A percentile compares a stretch with the other conserved stretches of the same genome.
Evolutionary conservation across 345 rosid genomes (phyloP).

Genomic region (Gossypium anomalum): DNA sequence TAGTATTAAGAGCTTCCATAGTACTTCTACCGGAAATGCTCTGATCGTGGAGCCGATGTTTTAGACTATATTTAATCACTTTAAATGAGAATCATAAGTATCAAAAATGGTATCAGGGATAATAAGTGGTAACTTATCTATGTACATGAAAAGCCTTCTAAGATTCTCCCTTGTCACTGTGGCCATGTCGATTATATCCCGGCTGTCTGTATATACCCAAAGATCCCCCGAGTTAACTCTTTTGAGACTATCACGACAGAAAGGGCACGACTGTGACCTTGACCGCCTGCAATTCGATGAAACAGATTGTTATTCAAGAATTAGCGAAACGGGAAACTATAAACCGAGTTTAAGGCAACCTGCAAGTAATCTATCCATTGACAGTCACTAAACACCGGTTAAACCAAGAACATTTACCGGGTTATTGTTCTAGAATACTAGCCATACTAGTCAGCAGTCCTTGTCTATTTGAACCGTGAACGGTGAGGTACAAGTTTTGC

Average conservation of each 20-base stretch:
- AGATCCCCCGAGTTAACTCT: constrained; percentile 67
- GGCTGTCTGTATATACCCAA: constrained; percentile 51
- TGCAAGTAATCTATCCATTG: background rate
- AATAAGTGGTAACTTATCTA: constrained; percentile 54
- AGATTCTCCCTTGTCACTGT: constrained; percentile 54
- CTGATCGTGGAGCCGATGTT: background rate
- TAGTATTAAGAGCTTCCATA: too few relatives aligned
- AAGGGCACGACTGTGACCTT: constrained; percentile 64
- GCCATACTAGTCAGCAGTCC: background rate
- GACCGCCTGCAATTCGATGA: constrained; percentile 39
- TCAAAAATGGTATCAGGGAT: constrained; percentile 46
- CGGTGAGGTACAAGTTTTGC: background rate
- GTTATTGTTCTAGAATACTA: background rate
- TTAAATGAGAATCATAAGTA: constrained; percentile 41
- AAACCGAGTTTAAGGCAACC: too few relatives aligned
- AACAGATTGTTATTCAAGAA: background rate
- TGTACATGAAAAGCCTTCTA: constrained; percentile 49
- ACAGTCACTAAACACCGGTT: background rate
- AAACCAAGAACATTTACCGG: background rate
- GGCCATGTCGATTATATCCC: constrained; percentile 45
- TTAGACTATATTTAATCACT: constrained; percentile 11
- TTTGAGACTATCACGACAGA: constrained; percentile 60
- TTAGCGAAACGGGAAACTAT: too few relatives aligned
- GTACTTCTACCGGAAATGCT: background rate
- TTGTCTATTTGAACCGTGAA: background rate